Base-by-base conservation (phyloP, 2,329 filamentous ascomycete species). In the Fulvia fulva region DNA sequence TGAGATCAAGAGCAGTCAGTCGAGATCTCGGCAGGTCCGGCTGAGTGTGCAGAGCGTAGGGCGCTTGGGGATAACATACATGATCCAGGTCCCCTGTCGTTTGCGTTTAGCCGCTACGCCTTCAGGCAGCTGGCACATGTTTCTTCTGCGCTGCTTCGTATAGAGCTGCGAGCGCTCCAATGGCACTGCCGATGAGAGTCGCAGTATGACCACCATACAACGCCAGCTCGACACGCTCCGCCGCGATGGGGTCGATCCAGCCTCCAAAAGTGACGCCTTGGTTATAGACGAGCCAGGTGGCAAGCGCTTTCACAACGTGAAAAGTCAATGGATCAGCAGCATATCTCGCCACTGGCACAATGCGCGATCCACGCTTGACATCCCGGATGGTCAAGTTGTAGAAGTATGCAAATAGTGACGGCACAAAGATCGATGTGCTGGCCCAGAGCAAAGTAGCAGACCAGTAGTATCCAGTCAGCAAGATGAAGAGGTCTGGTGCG, bases 321-420 rank as follows among this genome's bases (percentile, higher is more conserved):
- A 95, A 99, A 22, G 87, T 89, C 70, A 97, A 78, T 3, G 92
- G 92, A 72, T 99, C 94, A 63, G 93, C 85, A 5, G 80, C 77
- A 63, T 87, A 86, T 63, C 84, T 82, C 21, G 73, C 68, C 54
- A 72, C 73, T 2, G 70, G 68, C 19, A 74, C 73, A 3, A 57
- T 58, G 16, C 51, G 45, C 9, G 64, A 63, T 11, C 70, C 68
- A 69, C 70, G 70, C 72, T 79, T 81, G 51, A 80, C 77, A 22
- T 80, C 77, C 44, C 82, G 80, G 54, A 83, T 76, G 41, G 87
- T 90, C 69, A 97, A 75, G 75, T 97, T 97, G 83, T 96, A 88
- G 73, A 97, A 96, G 78, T 94, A 97, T 25, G 89, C 90, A 44
- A 86, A 80, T 30, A 89, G 62, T 51, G 87, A 78, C 1, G 93